These are phyloP conservation scores for Neofusicoccum umdonicola DNA, from an alignment of 2,329 filamentous ascomycete species.

Conservation along the genomic window DNA sequence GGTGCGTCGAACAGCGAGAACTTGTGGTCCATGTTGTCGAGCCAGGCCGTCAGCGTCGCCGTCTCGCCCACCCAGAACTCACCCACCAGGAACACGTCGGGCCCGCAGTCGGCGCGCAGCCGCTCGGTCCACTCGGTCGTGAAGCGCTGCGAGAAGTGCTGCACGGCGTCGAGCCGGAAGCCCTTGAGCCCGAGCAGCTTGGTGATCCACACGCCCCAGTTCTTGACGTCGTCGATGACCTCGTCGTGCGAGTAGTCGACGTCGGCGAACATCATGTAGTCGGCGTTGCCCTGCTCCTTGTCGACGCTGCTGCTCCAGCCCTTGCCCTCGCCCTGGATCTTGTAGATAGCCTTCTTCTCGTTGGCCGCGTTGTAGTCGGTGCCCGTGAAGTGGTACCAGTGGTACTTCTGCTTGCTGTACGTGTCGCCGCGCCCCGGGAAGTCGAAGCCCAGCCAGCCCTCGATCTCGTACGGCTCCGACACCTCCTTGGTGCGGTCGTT, in stretches of 20 bases:
- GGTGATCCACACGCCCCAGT: conserved; percentile 67
- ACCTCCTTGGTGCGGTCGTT: conserved; percentile 56
- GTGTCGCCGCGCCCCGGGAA: conserved; percentile 60
- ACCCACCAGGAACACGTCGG: conserved; percentile 63
- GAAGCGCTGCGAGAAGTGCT: conserved; percentile 70
- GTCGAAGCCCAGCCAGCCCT: conserved; percentile 66
- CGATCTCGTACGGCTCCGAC: conserved; percentile 59
- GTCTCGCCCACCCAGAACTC: conserved; percentile 67
- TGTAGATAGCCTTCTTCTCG: conserved; percentile 62
- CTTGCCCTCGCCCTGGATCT: conserved; percentile 62
- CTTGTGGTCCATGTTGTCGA: conserved; percentile 56
- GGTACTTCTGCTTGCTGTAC: conserved; percentile 63
- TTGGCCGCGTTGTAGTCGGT: conserved; percentile 63
- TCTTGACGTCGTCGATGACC: conserved; percentile 63
- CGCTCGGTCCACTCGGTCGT: conserved; percentile 61
- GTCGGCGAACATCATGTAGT: conserved; percentile 72
- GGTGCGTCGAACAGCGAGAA: conserved; percentile 66
- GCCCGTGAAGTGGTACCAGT: conserved; percentile 66
- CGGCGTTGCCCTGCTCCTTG: conserved; percentile 63
- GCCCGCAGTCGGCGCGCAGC: conserved; percentile 50
- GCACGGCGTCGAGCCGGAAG: conserved; percentile 69
- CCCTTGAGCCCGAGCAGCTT: conserved; percentile 60
- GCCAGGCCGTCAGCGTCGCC: conserved; percentile 55
- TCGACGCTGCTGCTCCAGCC: conserved; percentile 63
- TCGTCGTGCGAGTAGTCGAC: conserved; percentile 64